A percentile compares a stretch with the other conserved stretches of the same genome.
Evolutionary conservation across 257 asterid species (phyloP).

Genomic region (Catharanthus roseus): DNA sequence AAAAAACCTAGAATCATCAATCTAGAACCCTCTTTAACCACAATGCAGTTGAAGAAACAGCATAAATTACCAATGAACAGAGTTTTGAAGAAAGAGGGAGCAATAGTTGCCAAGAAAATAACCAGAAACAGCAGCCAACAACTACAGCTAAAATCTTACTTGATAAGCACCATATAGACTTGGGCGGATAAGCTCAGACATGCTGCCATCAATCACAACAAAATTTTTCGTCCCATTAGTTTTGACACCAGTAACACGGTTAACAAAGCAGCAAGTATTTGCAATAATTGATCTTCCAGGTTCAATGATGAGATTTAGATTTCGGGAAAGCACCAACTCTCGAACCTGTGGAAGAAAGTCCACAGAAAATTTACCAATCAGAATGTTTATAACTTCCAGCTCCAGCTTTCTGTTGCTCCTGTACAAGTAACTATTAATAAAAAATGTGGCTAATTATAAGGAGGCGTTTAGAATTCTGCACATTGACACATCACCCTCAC

Average conservation of each 20-base stretch:
- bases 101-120: not conserved
- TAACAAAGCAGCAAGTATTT: conserved; percentile 89
- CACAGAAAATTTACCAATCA: not conserved
- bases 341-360: conserved; percentile 55
- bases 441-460: not conserved
- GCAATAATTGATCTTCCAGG: conserved; percentile 96
- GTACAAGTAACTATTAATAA: not conserved
- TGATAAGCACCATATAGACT: conserved; percentile 90
- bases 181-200: conserved; percentile 97
- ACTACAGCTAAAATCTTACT: conserved; percentile 31
- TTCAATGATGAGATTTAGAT: conserved; percentile 86
- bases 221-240: conserved; percentile 88
- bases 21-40: not conserved
- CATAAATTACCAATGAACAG: not conserved
- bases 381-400: not conserved
- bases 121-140: not conserved
- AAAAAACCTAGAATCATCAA: not conserved
- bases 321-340: conserved; percentile 73
- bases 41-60: not conserved
- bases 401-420: not conserved
- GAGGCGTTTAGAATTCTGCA: not conserved
- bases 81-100: not conserved
- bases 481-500: not conserved
- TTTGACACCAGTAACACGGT: conserved; percentile 90
- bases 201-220: conserved; percentile 92